These are phyloP conservation scores for Pseudomassariella vexata DNA, from an alignment of 2,329 filamentous ascomycete species.

Conservation along the genomic window DNA sequence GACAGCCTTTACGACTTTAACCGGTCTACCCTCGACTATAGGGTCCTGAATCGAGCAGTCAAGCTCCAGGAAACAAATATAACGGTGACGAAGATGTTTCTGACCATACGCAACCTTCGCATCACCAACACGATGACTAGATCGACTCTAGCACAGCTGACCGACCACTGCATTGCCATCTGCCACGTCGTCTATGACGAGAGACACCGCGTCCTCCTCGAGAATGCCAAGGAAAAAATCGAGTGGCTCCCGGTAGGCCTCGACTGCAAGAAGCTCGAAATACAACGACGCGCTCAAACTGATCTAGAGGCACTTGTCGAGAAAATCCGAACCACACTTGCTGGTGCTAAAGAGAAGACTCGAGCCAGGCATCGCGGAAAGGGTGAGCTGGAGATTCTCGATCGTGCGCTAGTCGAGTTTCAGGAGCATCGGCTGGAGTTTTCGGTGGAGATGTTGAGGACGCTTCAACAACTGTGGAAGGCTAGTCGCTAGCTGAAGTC, in stretches of 20 bases:
- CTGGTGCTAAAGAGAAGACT: background rate
- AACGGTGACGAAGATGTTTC: conserved; percentile 9
- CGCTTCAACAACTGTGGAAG: conserved; percentile 1
- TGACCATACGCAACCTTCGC: background rate
- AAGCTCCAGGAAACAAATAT: conserved; percentile 5
- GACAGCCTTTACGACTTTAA: conserved; percentile 8
- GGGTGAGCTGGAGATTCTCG: background rate
- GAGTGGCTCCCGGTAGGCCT: conserved; percentile 12
- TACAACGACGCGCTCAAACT: conserved; percentile 1
- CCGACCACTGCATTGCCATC: conserved; percentile 12
- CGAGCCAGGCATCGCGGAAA: background rate
- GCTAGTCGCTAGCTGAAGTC: too few relatives aligned
- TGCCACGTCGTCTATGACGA: conserved; percentile 12
- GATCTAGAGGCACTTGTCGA: background rate
- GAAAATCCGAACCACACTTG: background rate
- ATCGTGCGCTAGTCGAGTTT: conserved; percentile 3
- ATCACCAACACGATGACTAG: background rate
- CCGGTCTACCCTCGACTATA: conserved; percentile 2
- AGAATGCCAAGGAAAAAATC: conserved; percentile 8
- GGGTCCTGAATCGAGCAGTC: conserved; percentile 1
- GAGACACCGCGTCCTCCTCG: conserved; percentile 8
- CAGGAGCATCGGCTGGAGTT: conserved; percentile 2
- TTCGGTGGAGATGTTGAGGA: conserved; percentile 1
- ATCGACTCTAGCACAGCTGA: conserved; percentile 8
- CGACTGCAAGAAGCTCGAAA: conserved; percentile 9